These are phyloP conservation scores for Penicillium hordei DNA, from an alignment of 2,329 filamentous ascomycete species.

Conservation along the genomic window DNA sequence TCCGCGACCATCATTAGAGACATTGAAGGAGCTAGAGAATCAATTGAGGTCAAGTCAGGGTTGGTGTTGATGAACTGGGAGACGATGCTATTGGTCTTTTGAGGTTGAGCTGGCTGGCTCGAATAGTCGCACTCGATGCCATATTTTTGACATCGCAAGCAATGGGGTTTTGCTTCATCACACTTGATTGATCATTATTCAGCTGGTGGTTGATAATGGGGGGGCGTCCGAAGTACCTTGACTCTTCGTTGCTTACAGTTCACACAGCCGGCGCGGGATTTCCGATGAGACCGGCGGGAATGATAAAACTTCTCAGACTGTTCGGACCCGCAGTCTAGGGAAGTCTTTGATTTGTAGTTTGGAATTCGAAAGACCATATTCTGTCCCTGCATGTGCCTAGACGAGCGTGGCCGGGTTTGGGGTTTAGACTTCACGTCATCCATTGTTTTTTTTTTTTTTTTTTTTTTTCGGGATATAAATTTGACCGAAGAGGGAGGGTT, in stretches of 20 bases:
- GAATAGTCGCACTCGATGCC: conserved; percentile 34
- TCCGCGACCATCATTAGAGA: conserved; percentile 22
- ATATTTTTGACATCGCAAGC: conserved; percentile 33
- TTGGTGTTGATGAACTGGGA: conserved; percentile 15
- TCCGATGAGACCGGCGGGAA: conserved; percentile 35
- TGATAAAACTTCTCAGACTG: conserved; percentile 25
- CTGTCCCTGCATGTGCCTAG: conserved; percentile 23
- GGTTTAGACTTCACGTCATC: conserved; percentile 1
- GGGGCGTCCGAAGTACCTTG: conserved; percentile 28
- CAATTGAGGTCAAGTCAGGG: conserved; percentile 13
- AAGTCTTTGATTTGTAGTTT: conserved; percentile 15
- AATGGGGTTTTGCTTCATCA: conserved; percentile 36
- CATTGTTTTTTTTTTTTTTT: neutral
- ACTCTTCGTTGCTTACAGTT: conserved; percentile 38
- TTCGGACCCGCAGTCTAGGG: conserved; percentile 1
- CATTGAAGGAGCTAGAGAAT: conserved; percentile 22
- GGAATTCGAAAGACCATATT: conserved; percentile 29
- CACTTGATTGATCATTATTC: conserved; percentile 24
- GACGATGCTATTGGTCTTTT: conserved; percentile 12
- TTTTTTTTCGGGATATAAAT: neutral
- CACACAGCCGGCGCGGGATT: conserved; percentile 36
- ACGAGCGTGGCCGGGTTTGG: conserved; percentile 1
- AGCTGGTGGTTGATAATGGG: neutral
- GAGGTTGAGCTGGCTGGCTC: neutral
- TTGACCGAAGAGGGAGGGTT: too few relatives aligned